Conservation (phyloP, 805 yeast species). For the Martiniozyma abietophila region DNA sequence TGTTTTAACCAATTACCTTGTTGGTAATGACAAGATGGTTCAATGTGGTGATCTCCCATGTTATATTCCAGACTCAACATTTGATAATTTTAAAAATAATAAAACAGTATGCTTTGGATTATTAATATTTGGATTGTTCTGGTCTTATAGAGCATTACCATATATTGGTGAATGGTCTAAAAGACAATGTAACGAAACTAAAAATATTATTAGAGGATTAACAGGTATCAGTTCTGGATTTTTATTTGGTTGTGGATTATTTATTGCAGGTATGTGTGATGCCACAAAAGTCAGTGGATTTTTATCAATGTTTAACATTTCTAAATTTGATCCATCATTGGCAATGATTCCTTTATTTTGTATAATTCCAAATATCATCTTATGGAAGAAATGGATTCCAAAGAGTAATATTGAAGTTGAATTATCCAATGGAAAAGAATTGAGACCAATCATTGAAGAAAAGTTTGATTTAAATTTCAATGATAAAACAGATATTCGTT, state of each 20-base stretch:
- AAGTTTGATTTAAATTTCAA: conserved; percentile 21
- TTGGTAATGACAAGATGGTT: conserved; percentile 4
- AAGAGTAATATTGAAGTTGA: conserved; percentile 7
- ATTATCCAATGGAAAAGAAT: not conserved
- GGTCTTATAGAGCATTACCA: conserved; percentile 25
- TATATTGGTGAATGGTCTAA: conserved; percentile 8
- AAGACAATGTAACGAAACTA: not conserved
- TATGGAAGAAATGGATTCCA: conserved; percentile 25
- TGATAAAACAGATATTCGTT: conserved; percentile 20
- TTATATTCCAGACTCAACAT: conserved; percentile 15
- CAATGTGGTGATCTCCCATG: conserved; percentile 9
- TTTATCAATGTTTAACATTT: conserved; percentile 27
- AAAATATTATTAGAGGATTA: conserved; percentile 1
- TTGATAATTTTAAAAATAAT: conserved; percentile 13
- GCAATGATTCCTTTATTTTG: conserved; percentile 33
- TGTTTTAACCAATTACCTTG: conserved; percentile 15
- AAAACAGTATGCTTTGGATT: conserved; percentile 10
- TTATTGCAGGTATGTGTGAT: conserved; percentile 37
- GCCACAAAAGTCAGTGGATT: conserved; percentile 39
- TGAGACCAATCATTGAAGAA: conserved; percentile 15
- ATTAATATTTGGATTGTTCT: conserved; percentile 6
- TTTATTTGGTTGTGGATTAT: conserved; percentile 37
- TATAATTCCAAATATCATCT: conserved; percentile 35
- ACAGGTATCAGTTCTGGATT: conserved; percentile 20
- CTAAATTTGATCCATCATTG: conserved; percentile 40